Evolutionary conservation across 768 basidiomycete species (phyloP), one percentile per base, ranked within the genome.

Genomic region (Podaxis rugospora): DNA sequence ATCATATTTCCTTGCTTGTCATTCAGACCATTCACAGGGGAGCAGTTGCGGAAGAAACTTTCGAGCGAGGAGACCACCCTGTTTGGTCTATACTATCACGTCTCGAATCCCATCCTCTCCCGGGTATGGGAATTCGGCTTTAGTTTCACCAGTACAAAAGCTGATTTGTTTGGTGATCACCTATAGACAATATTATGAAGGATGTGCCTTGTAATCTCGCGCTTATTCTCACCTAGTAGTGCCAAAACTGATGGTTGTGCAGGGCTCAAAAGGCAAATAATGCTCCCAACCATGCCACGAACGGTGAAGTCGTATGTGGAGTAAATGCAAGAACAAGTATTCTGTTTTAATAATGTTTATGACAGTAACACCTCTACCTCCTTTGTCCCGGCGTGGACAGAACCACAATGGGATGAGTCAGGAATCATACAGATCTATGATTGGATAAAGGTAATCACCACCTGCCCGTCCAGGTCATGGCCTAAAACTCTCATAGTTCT

Each of bases 381-480:
- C 32, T 32, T n/a, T 32, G 10, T 27, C 27, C 50, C 7, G 27
- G 16, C 9, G 28, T n/a, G 14, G 27, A 10, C 50, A 51, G 27
- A 25, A 27, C 3, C 23, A 1, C 11, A 16, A 51, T 7, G 23
- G 16, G 11, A 27, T 6, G 35, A 51, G 11, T 9, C 16, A 18
- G 32, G 37, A 25, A 39, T 47, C 18, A 44, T 36, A 7, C 63
- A 63, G 13, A 67, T 59, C 35, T 23, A 62, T 14, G 55, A 66
- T 57, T 71, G 71, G 69, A 69, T 67, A 65, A 39, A 63, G 64
- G 69, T 71, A 39, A 27, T 32, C 32, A 32, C 32, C 32, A 57
- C 18, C 32, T 11, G n/a, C 18, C 47, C 11, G 40, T 32, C 16
- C 9, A 16, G 25, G 18, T 4, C 18, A 7, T 21, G 32, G 52